Percentiles rank a stretch among this genome's conserved stretches.
These are phyloP conservation scores for Sugiyamaella japonica DNA, from an alignment of 1,139 yeast species.

Conservation along the genomic window DNA sequence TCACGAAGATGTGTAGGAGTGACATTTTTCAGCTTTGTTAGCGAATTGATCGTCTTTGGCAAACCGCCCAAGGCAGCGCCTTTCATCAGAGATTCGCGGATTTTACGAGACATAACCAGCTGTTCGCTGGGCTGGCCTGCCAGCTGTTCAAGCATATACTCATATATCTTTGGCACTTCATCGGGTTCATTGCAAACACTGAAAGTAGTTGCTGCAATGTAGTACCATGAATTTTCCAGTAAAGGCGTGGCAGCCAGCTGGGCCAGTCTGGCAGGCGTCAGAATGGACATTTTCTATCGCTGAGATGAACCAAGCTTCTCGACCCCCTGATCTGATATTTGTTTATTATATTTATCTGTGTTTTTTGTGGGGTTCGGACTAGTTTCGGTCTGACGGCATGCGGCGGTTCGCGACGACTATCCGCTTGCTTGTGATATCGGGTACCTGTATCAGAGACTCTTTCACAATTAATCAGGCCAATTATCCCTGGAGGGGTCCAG, in stretches of 20 bases:
- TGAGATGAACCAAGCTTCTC: background rate
- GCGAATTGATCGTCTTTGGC: slow-evolving; percentile 80
- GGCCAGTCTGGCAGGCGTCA: slow-evolving; percentile 64
- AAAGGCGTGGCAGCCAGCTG: slow-evolving; percentile 54
- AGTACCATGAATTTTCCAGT: slow-evolving; percentile 65
- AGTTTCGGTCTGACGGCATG: background rate
- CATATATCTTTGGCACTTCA: slow-evolving; percentile 73
- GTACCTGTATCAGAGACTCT: too few relatives aligned
- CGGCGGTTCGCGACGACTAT: background rate
- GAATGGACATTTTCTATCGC: slow-evolving; percentile 31
- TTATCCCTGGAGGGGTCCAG: background rate
- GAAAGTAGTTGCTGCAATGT: slow-evolving; percentile 76
- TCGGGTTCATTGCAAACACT: slow-evolving; percentile 80
- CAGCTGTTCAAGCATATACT: slow-evolving; percentile 57
- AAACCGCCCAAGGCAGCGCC: slow-evolving; percentile 77
- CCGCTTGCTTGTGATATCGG: background rate
- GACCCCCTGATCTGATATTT: background rate
- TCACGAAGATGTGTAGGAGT: slow-evolving; percentile 58
- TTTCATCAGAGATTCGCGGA: slow-evolving; percentile 76
- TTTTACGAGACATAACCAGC: slow-evolving; percentile 51
- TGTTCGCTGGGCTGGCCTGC: slow-evolving; percentile 7
- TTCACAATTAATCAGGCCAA: too few relatives aligned
- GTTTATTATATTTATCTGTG: background rate
- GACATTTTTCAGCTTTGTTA: slow-evolving; percentile 61
- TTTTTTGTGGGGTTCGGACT: slow-evolving; percentile 1